Percentiles rank a stretch among this genome's conserved stretches.
Conservation (phyloP, 306 rosid species). For the Castanea crenata region DNA sequence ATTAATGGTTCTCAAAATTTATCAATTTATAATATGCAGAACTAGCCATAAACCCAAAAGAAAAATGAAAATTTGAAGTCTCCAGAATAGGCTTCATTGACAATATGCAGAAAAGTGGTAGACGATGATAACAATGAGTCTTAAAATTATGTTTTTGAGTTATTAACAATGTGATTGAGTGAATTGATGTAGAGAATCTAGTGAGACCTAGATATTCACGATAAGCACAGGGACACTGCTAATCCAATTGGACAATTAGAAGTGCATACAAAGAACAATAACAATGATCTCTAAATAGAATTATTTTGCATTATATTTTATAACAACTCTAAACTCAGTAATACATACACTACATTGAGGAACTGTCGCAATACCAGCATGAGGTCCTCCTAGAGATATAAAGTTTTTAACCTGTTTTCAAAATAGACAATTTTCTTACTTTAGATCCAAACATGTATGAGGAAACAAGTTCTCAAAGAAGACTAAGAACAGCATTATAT, state of each 20-base stretch:
- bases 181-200: background rate
- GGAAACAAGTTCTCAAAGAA: background rate
- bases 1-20: background rate
- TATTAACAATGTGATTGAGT: slow-evolving; percentile 7
- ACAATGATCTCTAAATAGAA: background rate
- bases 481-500: background rate
- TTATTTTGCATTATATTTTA: background rate
- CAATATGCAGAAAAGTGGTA: background rate
- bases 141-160: background rate
- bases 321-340: background rate
- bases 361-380: slow-evolving; percentile 89
- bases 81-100: background rate
- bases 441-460: background rate
- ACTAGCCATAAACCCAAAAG: background rate
- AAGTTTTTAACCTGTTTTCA: slow-evolving; percentile 72
- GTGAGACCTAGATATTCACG: slow-evolving; percentile 10
- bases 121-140: background rate
- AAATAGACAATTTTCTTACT: background rate
- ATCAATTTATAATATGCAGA: background rate
- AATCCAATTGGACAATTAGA: background rate
- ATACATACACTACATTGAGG: slow-evolving; percentile 93
- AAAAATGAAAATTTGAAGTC: background rate
- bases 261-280: background rate
- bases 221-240: background rate
- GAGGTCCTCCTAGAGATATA: slow-evolving; percentile 87